phyloP scores from a whole-genome alignment of 2,329 filamentous ascomycete genomes.

The Apiospora rasikravindrae region DNA sequence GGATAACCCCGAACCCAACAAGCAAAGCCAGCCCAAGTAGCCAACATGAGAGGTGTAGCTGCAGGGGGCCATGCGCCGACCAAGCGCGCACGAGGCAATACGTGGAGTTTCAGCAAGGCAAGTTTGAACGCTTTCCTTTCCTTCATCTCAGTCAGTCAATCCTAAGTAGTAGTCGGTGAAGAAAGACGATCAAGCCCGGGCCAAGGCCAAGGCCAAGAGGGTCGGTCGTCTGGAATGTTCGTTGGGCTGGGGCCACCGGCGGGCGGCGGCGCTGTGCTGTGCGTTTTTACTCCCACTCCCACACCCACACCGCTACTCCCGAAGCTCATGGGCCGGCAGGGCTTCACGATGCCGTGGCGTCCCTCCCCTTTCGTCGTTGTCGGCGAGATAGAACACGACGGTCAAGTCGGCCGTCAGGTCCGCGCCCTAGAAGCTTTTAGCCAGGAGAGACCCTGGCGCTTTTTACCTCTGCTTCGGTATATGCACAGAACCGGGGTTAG shows the following conservation, averaged over 20 bases:
- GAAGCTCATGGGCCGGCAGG: constrained; percentile 9
- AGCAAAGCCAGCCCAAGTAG: not conserved
- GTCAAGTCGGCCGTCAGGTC: not conserved
- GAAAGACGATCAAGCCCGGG: constrained; percentile 3
- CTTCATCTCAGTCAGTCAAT: not conserved
- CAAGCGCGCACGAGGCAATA: constrained; percentile 42
- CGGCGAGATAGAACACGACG: not conserved
- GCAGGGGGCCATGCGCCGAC: constrained; percentile 41
- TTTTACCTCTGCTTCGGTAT: not conserved
- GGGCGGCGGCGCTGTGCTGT: not conserved
- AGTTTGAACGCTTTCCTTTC: constrained; percentile 5
- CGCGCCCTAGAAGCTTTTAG: constrained; percentile 9
- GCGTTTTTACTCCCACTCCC: not conserved
- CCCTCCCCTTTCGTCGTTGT: not conserved
- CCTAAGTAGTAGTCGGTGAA: constrained; percentile 8
- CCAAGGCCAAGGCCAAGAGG: constrained; percentile 10
- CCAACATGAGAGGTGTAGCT: constrained; percentile 41
- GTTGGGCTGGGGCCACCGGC: not conserved
- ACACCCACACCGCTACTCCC: constrained; percentile 8
- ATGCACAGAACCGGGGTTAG: constrained; percentile 3
- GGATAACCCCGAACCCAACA: not conserved
- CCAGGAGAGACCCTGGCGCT: not conserved
- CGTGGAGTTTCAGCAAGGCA: constrained; percentile 46
- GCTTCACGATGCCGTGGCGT: constrained; percentile 16
- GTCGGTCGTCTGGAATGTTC: constrained; percentile 9